Base-by-base conservation (phyloP, 306 rosid genomes). In the Prunus fruticosa region DNA sequence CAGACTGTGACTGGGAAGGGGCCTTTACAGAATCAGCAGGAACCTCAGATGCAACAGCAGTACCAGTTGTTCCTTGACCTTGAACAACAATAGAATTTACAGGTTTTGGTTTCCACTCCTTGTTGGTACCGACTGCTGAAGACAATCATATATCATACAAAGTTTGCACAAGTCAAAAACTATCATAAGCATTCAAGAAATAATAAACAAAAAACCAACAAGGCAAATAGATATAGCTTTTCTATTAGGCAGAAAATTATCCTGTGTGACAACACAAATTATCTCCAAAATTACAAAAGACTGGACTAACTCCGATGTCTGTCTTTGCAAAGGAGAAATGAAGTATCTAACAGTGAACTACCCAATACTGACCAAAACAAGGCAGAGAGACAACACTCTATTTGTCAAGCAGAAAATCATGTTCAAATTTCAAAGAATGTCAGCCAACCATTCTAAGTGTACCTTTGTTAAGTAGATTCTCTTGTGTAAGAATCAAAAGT, bases 101-200 rank as follows among this genome's bases (percentile, higher is more conserved):
- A 38, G 95, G 82, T 86, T 96, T 96, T 25, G 99, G 99, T 80
- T 92, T 96, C 99, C 99, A 95, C 81, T 95, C 99, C 88, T 92
- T 95, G 80, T 79, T 95, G 80, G 97, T 85, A 87, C 92, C 91
- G 82, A 88, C 97, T 90, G 97, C 75, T 49, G 74, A 76, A 83
- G 79, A 87, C 72, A 38, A 38, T 38, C 43, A 84, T 46, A 83
- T 74, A 79, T 18, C 76, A 72, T 7, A 74, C 74, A 80, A 83
- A 79, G 65, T 63, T 71, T 73, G 75, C 51, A 51, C 73, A 81
- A 76, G 81, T 74, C 79, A 72, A 72, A 74, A 60, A 69, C 56
- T 62, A 78, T 71, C 65, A 73, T 69, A 75, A 30, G 57, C 58
- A 67, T 64, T 13, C 54, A 14, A 47, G 20, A 18, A 27, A 63